Evolutionary conservation across 2,329 filamentous ascomycete species (phyloP), one percentile per base, ranked within the genome.

Genomic region (Microdochium paspali): DNA sequence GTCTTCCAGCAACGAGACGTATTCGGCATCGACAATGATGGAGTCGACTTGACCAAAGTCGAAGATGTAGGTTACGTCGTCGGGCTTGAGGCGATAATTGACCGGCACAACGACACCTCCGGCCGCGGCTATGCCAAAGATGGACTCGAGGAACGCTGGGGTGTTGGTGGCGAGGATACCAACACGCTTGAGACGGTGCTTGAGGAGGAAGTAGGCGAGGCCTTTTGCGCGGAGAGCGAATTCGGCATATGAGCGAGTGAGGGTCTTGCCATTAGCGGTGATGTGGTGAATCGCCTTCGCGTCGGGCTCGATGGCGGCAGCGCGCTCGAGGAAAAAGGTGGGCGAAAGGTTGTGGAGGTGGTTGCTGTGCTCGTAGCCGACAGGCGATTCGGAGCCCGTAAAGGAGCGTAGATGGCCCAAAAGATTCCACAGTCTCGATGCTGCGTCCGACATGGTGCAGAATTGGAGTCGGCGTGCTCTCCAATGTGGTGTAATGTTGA

Each of bases 101-200:
- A 66, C 76, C 2, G 77, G 76, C 46, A 95, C 85, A 51, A 90
- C 81, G 23, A 94, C 79, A 7, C 76, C 87, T 1, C 89, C 89
- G 0, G 87, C 87, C 1, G 87, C 90, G 1, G 83, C 84, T 55
- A 96, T 85, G 2, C 87, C 93, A 60, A 88, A 98, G 51, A 95
- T 87, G 6, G 82, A 79, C 67, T 97, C 91, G 24, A 98, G 73
- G 58, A 97, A 97, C 0, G 90, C 90, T 0, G 93, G 93, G 1
- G 93, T 98, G 63, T 98, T 98, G 3, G 93, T 87, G 9, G 82
- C 84, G 10, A 98, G 73, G 44, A 98, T 84, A 6, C 93, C 93
- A 5, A 97, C 85, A 50, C 87, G 77, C 58, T 80, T 84, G 59
- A 80, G 82, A 4, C 78, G 76, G 60, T 87, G 80, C 63, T 87